Evolutionary conservation across 2,329 filamentous ascomycete species (phyloP).

Genomic region (Pseudovirgaria hyperparasitica): DNA sequence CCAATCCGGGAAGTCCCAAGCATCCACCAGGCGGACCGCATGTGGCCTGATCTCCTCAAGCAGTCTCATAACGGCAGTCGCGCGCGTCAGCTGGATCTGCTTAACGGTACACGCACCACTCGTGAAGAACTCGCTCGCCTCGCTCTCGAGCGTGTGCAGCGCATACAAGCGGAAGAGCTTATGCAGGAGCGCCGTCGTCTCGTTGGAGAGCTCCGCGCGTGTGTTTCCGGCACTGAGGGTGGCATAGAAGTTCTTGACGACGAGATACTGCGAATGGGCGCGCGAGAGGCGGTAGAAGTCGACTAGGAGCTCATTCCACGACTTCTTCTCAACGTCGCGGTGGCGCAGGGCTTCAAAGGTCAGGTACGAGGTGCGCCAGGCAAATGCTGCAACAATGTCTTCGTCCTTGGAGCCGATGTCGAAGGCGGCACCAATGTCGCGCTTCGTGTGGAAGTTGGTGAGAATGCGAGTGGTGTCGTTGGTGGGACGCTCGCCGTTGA

Average conservation of each 20-base stretch:
- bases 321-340: slow-evolving; percentile 60
- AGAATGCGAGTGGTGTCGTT: slow-evolving; percentile 61
- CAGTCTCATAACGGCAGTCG: slow-evolving; percentile 54
- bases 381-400: slow-evolving; percentile 62
- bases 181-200: slow-evolving; percentile 47
- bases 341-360: slow-evolving; percentile 66
- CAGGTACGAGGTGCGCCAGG: slow-evolving; percentile 61
- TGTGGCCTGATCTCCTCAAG: slow-evolving; percentile 62
- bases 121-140: slow-evolving; percentile 61
- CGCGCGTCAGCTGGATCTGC: slow-evolving; percentile 58
- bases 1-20: slow-evolving; percentile 69
- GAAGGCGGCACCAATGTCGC: slow-evolving; percentile 60
- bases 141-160: slow-evolving; percentile 53
- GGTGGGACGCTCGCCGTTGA: slow-evolving; percentile 48
- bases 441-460: slow-evolving; percentile 48
- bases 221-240: slow-evolving; percentile 45
- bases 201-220: slow-evolving; percentile 40
- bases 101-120: slow-evolving; percentile 55
- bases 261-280: slow-evolving; percentile 63
- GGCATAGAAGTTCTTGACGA: slow-evolving; percentile 70
- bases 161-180: slow-evolving; percentile 55
- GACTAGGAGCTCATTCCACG: slow-evolving; percentile 66
- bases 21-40: slow-evolving; percentile 56
- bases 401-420: slow-evolving; percentile 58
- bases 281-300: slow-evolving; percentile 68